Conservation (phyloP, 31 red algal genomes). For the Porphyra umbilicalis region DNA sequence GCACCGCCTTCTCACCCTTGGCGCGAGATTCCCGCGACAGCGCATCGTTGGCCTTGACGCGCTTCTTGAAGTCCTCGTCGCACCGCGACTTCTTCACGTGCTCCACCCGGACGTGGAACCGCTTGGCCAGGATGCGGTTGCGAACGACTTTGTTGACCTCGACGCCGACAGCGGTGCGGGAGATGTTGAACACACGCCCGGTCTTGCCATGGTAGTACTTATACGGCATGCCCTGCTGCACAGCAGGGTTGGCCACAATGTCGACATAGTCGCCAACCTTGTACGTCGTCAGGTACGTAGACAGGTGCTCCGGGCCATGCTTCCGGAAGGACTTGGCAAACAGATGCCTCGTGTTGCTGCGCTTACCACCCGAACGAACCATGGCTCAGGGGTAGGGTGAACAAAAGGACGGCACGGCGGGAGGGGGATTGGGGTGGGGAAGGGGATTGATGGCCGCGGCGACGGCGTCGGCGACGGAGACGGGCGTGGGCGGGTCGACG, state of each 20-base stretch:
- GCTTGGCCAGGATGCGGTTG: slow-evolving; percentile 65
- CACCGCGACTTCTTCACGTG: slow-evolving; percentile 85
- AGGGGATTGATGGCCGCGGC: background rate
- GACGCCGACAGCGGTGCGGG: slow-evolving; percentile 81
- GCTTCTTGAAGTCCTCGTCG: slow-evolving; percentile 67
- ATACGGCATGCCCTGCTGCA: slow-evolving; percentile 94
- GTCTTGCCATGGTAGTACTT: slow-evolving; percentile 95
- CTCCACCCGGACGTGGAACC: slow-evolving; percentile 85
- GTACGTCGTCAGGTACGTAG: slow-evolving; percentile 83
- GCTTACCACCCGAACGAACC: slow-evolving; percentile 92
- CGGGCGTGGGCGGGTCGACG: background rate
- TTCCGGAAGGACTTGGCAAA: slow-evolving; percentile 76
- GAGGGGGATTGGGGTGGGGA: background rate
- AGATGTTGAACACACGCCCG: slow-evolving; percentile 78
- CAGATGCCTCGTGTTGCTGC: slow-evolving; percentile 86
- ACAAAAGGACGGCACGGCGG: background rate
- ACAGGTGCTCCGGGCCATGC: slow-evolving; percentile 52
- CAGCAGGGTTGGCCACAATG: slow-evolving; percentile 69
- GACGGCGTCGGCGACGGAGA: background rate
- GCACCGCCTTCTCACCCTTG: slow-evolving; percentile 41
- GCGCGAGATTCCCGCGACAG: slow-evolving; percentile 39
- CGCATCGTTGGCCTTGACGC: slow-evolving; percentile 32
- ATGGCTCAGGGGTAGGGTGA: slow-evolving; percentile 15
- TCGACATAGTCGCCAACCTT: slow-evolving; percentile 88
- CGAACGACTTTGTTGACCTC: slow-evolving; percentile 78